These are phyloP conservation scores for Cladophialophora immunda DNA, from an alignment of 2,329 filamentous ascomycete genomes.

Conservation along the genomic window DNA sequence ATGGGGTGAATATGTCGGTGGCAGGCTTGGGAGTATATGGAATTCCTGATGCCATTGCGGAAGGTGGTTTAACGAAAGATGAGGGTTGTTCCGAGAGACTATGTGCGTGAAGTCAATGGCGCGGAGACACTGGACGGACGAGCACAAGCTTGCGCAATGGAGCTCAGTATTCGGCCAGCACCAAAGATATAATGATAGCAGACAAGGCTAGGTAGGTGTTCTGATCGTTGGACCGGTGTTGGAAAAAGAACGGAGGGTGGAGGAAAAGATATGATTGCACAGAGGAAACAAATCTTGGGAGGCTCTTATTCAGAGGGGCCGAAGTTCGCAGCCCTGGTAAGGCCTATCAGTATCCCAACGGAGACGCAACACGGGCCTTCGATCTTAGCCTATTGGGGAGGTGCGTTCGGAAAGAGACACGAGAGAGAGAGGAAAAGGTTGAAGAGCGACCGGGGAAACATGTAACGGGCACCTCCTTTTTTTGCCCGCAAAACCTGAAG, in stretches of 20 bases:
- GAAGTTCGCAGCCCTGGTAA: background rate
- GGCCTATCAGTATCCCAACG: conserved; percentile 13
- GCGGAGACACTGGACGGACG: background rate
- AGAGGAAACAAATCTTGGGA: conserved; percentile 23
- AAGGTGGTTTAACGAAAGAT: conserved; percentile 10
- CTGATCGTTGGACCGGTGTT: background rate
- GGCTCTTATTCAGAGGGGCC: conserved; percentile 24
- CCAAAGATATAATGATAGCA: conserved; percentile 29
- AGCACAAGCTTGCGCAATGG: background rate
- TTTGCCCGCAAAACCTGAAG: background rate
- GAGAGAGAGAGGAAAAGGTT: background rate
- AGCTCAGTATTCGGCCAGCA: conserved; percentile 4
- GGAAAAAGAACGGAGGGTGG: conserved; percentile 22
- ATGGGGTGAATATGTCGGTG: conserved; percentile 62
- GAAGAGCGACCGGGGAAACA: background rate
- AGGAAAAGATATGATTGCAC: conserved; percentile 22
- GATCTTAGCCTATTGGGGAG: conserved; percentile 8
- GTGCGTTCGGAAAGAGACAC: background rate
- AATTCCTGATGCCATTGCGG: conserved; percentile 41
- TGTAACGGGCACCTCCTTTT: conserved; percentile 4
- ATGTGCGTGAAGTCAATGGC: background rate
- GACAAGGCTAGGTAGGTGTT: background rate
- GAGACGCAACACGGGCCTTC: conserved; percentile 3
- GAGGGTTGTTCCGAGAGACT: conserved; percentile 5
- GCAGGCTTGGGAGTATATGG: conserved; percentile 49